Evolutionary conservation across 208 protist genomes (phyloP).

Genomic region (Vickermania spadyakhi): DNA sequence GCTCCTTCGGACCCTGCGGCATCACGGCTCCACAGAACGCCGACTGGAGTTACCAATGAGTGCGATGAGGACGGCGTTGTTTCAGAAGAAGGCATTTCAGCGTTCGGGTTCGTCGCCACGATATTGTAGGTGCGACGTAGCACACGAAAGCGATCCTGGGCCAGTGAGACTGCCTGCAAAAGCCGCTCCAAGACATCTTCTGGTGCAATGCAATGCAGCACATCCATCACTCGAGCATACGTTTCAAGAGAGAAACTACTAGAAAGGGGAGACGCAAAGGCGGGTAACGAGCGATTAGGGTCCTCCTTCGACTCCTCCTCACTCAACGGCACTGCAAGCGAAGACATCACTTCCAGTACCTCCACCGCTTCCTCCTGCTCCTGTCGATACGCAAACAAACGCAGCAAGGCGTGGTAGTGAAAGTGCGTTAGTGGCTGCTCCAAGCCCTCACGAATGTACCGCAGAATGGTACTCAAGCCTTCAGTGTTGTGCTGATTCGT

Average conservation of each 20-base stretch:
- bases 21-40: conserved; percentile 15
- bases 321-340: conserved; percentile 13
- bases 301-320: conserved; percentile 11
- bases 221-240: conserved; percentile 63
- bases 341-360: conserved; percentile 74
- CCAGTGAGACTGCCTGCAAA: conserved; percentile 28
- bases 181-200: conserved; percentile 36
- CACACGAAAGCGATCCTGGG: conserved; percentile 21
- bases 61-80: background rate
- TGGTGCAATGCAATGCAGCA: conserved; percentile 50
- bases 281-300: background rate
- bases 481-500: conserved; percentile 54
- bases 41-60: conserved; percentile 19
- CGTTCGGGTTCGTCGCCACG: background rate
- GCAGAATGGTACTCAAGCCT: conserved; percentile 46
- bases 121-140: no score
- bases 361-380: conserved; percentile 61
- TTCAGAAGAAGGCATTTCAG: background rate
- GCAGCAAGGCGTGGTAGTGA: conserved; percentile 77
- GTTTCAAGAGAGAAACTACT: conserved; percentile 52
- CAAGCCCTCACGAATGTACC: conserved; percentile 72
- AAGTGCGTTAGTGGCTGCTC: conserved; percentile 35
- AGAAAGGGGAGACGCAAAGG: no score
- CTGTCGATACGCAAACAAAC: conserved; percentile 63
- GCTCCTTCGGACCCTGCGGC: conserved; percentile 24